Percentiles rank a stretch among this genome's conserved stretches.
These are phyloP conservation scores for Areca catechu DNA, from an alignment of 176 grass and related monocot genomes.

Conservation along the genomic window DNA sequence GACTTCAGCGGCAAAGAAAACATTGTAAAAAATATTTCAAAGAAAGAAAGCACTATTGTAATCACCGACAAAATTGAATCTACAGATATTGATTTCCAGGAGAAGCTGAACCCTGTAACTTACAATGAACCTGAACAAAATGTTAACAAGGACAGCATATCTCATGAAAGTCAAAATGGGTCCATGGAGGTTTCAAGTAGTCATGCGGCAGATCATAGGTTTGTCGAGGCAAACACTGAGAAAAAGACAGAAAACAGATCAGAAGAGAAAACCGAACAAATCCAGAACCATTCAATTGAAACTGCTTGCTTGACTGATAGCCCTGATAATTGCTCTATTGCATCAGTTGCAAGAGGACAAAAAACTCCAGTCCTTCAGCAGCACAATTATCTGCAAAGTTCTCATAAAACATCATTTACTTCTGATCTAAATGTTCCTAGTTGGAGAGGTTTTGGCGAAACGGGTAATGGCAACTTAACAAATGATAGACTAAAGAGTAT, in stretches of 20 bases:
- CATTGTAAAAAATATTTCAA: not conserved
- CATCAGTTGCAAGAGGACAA: constrained; percentile 30
- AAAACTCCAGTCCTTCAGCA: constrained; percentile 34
- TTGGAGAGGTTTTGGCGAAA: constrained; percentile 46
- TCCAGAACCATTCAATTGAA: constrained; percentile 31
- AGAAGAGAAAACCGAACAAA: constrained; percentile 24
- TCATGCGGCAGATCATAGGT: not conserved
- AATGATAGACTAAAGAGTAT: constrained; percentile 62
- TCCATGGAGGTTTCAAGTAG: not conserved
- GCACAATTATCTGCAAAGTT: constrained; percentile 30
- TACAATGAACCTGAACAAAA: no score
- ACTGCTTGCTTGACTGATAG: constrained; percentile 27
- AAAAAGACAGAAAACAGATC: not conserved
- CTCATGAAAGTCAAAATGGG: not conserved
- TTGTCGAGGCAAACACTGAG: not conserved
- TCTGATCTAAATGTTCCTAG: constrained; percentile 46
- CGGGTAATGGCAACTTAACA: constrained; percentile 57
- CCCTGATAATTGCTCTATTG: constrained; percentile 16
- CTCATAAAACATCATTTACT: constrained; percentile 75
- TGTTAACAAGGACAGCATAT: not conserved
- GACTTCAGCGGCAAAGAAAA: not conserved
- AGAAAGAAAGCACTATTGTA: not conserved
- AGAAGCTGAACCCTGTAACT: no score
- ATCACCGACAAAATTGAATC: no score
- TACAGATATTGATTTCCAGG: no score